These are phyloP conservation scores for Xylaria sp. DNA, from an alignment of 2,329 filamentous ascomycete genomes.

Conservation along the genomic window DNA sequence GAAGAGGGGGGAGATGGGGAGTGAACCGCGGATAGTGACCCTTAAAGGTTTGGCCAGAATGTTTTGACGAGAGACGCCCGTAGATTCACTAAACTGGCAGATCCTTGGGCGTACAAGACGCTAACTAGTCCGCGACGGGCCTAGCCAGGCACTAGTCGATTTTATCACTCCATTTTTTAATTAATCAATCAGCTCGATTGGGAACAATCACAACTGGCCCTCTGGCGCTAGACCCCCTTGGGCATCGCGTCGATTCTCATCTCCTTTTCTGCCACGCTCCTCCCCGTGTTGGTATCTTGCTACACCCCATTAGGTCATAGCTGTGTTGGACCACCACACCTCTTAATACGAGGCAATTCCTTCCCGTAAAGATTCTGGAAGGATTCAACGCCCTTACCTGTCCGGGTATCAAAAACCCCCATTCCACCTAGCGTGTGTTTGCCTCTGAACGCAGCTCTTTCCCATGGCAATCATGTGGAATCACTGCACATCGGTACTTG, in stretches of 20 bases:
- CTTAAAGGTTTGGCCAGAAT: slow-evolving; percentile 7
- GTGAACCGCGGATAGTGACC: slow-evolving; percentile 9
- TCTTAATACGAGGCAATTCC: background rate
- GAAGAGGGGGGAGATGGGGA: background rate
- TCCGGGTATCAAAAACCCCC: background rate
- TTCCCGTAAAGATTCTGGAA: background rate
- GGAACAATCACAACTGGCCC: background rate
- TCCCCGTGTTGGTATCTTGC: background rate
- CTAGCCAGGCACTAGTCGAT: background rate
- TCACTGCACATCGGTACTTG: background rate
- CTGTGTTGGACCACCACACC: background rate
- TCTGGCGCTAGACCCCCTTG: background rate
- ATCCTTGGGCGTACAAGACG: background rate
- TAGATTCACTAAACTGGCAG: background rate
- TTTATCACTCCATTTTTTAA: background rate
- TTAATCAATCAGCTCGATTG: background rate
- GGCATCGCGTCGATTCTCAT: background rate
- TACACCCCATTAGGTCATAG: background rate
- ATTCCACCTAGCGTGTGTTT: background rate
- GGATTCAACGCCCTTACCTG: background rate
- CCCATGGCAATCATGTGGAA: background rate
- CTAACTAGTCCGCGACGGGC: background rate
- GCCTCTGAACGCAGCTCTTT: background rate
- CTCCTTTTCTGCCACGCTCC: background rate
- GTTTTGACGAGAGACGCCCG: background rate